These are phyloP conservation scores for Cryphonectria carpinicola DNA, from an alignment of 2,329 filamentous ascomycete genomes.

Conservation along the genomic window DNA sequence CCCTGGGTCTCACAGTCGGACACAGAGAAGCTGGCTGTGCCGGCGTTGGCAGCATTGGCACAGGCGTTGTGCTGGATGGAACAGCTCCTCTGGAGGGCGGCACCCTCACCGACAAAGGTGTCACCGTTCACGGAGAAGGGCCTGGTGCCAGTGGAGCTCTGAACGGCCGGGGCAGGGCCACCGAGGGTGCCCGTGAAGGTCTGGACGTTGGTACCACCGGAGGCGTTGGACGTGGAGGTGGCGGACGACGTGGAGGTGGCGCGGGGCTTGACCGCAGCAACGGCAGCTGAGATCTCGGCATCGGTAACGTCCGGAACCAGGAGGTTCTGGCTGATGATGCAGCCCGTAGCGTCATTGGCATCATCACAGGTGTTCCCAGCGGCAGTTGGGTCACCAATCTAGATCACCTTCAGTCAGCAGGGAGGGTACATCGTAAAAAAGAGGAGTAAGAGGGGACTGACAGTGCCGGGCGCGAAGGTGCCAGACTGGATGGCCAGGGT, in stretches of 20 bases:
- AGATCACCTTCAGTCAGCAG: not conserved
- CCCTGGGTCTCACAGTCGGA: constrained; percentile 48
- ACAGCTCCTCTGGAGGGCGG: constrained; percentile 53
- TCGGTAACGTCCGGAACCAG: constrained; percentile 58
- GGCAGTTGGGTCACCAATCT: constrained; percentile 46
- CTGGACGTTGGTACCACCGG: constrained; percentile 45
- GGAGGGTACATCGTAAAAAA: too few species aligned
- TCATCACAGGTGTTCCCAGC: constrained; percentile 60
- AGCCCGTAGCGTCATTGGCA: constrained; percentile 52
- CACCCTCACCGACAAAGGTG: constrained; percentile 54
- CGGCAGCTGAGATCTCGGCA: constrained; percentile 58
- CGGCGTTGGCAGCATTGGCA: constrained; percentile 52
- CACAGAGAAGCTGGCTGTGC: constrained; percentile 42
- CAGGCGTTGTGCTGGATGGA: constrained; percentile 56
- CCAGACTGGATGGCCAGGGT: constrained; percentile 45
- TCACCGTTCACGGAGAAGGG: constrained; percentile 58
- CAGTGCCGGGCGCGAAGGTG: constrained; percentile 47
- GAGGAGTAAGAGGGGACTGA: not conserved
- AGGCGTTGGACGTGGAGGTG: constrained; percentile 4
- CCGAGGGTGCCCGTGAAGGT: constrained; percentile 49
- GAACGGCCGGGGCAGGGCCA: constrained; percentile 47
- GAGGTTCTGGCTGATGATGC: constrained; percentile 59
- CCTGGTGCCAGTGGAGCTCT: constrained; percentile 41
- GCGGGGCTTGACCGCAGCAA: constrained; percentile 37
- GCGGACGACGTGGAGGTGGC: constrained; percentile 5